A percentile compares a stretch with the other conserved stretches of the same genome.
Evolutionary conservation across 306 rosid genomes (phyloP).

Genomic region (Mimosa pudica): DNA sequence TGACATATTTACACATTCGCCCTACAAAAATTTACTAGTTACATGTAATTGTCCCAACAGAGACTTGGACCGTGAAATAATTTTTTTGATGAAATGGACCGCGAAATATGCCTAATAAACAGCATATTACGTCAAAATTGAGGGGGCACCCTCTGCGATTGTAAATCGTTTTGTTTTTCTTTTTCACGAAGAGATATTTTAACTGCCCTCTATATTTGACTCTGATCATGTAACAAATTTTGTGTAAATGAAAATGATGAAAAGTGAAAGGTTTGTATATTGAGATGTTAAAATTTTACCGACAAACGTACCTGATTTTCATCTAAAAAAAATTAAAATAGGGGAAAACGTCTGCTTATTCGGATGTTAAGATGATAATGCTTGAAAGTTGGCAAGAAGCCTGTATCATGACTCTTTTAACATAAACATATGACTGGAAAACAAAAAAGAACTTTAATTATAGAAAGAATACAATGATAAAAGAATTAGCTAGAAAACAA

Average conservation of each 20-base stretch:
- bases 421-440: no score
- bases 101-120: conserved; percentile 32
- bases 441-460: no score
- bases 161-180: not conserved
- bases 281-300: not conserved
- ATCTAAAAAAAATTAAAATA: not conserved
- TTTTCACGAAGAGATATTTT: conserved; percentile 24
- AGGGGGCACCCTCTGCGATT: not conserved
- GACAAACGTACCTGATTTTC: not conserved
- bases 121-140: conserved; percentile 29
- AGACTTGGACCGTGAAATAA: conserved; percentile 1
- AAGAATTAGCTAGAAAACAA: no score
- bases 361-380: not conserved
- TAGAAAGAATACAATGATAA: no score
- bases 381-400: not conserved
- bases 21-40: not conserved
- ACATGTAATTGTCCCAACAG: conserved; percentile 22
- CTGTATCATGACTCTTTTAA: no score
- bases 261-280: not conserved
- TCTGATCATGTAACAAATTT: not conserved
- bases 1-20: no score
- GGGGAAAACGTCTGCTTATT: not conserved
- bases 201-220: not conserved
- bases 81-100: not conserved
- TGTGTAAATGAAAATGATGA: conserved; percentile 1